Evolutionary conservation across 805 yeast genomes (phyloP).

Genomic region (Schwanniomyces pseudopolymorphus): DNA sequence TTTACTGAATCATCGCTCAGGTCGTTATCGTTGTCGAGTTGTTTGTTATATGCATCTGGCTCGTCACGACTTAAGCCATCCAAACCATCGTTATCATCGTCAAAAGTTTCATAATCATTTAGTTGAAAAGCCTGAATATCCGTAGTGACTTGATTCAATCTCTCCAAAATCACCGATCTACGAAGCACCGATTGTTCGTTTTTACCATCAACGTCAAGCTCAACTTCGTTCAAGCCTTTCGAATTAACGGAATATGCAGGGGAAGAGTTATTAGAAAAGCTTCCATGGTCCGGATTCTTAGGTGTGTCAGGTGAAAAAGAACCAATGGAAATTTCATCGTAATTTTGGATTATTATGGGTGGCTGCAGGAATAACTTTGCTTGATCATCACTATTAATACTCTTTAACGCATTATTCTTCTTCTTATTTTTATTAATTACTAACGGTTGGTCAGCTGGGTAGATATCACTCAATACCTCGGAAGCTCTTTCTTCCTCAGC

Average conservation of each 20-base stretch:
- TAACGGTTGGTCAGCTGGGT: conserved; percentile 34
- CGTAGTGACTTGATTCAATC: conserved; percentile 38
- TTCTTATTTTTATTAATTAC: conserved; percentile 25
- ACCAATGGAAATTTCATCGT: conserved; percentile 32
- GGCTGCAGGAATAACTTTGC: not conserved
- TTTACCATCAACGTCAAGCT: conserved; percentile 6
- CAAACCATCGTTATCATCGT: not conserved
- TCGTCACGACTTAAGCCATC: not conserved
- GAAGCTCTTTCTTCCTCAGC: conserved; percentile 34
- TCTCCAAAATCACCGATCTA: conserved; percentile 37
- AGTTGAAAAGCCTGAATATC: conserved; percentile 33
- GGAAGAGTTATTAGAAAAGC: conserved; percentile 8
- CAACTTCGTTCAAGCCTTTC: conserved; percentile 1
- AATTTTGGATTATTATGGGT: not conserved
- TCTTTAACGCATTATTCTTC: conserved; percentile 2
- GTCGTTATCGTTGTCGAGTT: not conserved
- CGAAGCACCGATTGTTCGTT: conserved; percentile 19
- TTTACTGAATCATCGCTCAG: not conserved
- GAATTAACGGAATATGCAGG: conserved; percentile 4
- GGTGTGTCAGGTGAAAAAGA: conserved; percentile 41
- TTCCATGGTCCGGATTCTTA: conserved; percentile 6
- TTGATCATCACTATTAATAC: not conserved
- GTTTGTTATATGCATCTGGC: not conserved
- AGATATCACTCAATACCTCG: conserved; percentile 44
- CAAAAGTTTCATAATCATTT: conserved; percentile 14